Evolutionary conservation across 225 moss, liverwort and hornwort species (phyloP).

Genomic region (Bryoerythrophyllum caledonicum): DNA sequence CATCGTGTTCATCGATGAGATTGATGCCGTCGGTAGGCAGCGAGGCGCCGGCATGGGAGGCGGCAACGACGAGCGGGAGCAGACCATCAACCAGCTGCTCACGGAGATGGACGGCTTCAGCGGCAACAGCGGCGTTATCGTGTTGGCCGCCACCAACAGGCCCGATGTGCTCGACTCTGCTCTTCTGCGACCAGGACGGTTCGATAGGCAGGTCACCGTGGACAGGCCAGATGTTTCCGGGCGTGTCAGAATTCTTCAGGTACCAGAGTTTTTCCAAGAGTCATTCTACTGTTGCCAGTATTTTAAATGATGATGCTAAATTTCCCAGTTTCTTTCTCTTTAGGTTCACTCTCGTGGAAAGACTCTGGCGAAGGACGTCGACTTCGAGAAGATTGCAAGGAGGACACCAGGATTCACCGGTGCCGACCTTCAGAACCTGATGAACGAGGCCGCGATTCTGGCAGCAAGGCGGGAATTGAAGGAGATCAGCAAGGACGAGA

Average conservation of each 20-base stretch:
- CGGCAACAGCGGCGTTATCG: constrained; percentile 37
- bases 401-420: constrained; percentile 87
- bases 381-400: constrained; percentile 74
- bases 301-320: neutral
- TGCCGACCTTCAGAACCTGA: constrained; percentile 80
- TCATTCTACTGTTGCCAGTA: neutral
- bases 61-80: constrained; percentile 40
- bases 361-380: constrained; percentile 72
- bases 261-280: too few species aligned
- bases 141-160: constrained; percentile 43
- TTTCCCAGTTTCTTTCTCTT: neutral
- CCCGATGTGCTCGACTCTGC: constrained; percentile 44
- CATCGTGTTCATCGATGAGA: constrained; percentile 46
- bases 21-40: constrained; percentile 43
- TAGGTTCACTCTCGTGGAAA: constrained; percentile 70
- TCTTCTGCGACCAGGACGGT: constrained; percentile 33
- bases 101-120: constrained; percentile 47
- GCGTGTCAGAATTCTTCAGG: constrained; percentile 43
- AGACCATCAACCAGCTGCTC: constrained; percentile 41
- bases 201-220: constrained; percentile 41
- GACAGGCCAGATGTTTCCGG: constrained; percentile 40
- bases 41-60: constrained; percentile 42
- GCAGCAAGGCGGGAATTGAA: constrained; percentile 77
- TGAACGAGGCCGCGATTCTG: constrained; percentile 79
- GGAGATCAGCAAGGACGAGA: constrained; percentile 84